phyloP scores from a whole-genome alignment of 1,139 yeast genomes.

The Nakaseomyces nivariensis region DNA sequence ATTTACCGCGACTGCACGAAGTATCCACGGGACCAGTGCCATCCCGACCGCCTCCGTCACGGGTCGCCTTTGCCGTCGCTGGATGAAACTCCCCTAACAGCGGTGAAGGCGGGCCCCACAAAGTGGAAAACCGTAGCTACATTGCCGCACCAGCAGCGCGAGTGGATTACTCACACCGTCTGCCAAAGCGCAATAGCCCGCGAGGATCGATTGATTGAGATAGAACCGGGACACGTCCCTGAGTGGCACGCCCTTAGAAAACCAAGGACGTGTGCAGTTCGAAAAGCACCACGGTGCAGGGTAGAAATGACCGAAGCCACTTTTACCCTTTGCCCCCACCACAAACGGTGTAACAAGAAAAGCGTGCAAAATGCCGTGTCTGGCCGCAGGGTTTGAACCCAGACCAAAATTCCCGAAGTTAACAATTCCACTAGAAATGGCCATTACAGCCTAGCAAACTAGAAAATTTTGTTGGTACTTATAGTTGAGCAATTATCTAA shows the following conservation, averaged over 20 bases:
- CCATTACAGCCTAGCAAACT: slow-evolving; percentile 29
- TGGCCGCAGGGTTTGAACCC: slow-evolving; percentile 27
- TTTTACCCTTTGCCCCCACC: slow-evolving; percentile 6
- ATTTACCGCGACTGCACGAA: slow-evolving; percentile 4
- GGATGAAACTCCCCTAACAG: slow-evolving; percentile 37
- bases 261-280: slow-evolving; percentile 10
- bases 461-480: too few species aligned
- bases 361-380: slow-evolving; percentile 21
- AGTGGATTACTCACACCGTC: slow-evolving; percentile 30
- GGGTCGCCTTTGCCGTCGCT: slow-evolving; percentile 35
- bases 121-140: slow-evolving; percentile 20
- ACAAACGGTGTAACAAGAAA: slow-evolving; percentile 4
- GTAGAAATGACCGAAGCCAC: neutral
- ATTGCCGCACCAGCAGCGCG: slow-evolving; percentile 17
- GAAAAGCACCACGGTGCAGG: slow-evolving; percentile 18
- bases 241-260: slow-evolving; percentile 6
- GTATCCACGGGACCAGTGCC: slow-evolving; percentile 19
- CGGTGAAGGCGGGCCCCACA: slow-evolving; percentile 25
- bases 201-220: slow-evolving; percentile 30
- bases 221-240: slow-evolving; percentile 32
- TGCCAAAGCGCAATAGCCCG: slow-evolving; percentile 24
- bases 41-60: slow-evolving; percentile 36
- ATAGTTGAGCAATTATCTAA: too few species aligned
- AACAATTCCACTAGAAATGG: slow-evolving; percentile 30
- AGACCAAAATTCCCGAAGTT: slow-evolving; percentile 25